Base-by-base conservation (phyloP, 257 asterid genomes). In the Thymus quinquecostatus region DNA sequence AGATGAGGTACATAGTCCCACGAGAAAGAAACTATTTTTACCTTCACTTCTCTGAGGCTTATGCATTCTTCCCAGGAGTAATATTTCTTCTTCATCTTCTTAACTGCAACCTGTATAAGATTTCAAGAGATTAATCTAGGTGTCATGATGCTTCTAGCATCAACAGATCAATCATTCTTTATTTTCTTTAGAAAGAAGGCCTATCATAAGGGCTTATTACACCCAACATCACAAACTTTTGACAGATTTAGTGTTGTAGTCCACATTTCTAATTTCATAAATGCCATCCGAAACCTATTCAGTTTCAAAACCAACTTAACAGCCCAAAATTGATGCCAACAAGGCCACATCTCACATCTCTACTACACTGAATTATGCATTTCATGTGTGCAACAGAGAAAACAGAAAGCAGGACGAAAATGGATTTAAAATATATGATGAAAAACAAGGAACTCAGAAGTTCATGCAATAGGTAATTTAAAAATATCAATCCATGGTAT, bases 1-100 rank as follows among this genome's bases (percentile, higher is more conserved):
- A 70, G 50, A 57, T 32, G 51, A 36, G 69, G 12, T 33, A 54
- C 50, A 47, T 8, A 36, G 66, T 63, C 66, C 48, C 68, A 75
- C 58, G 34, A 75, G 51, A 64, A 66, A 44, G 48, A 45, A 64
- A 29, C 11, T 44, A 21, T 5, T 5, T 6, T 75, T 62, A 88
- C 98, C 95, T 92, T 92, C 48, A 92, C 99, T 88, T 94, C 99
- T 89, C 98, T 89, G 81, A 94, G 88, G 82, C 82, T 92, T 40
- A 94, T 87, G 81, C 99, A 94, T 78, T 94, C 99, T 72, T 89
- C 99, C 98, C 98, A 94, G 9, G 97, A 92, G 82, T 86, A 94
- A 60, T 88, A 94, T 57, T 88, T 91, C 76, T 89, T 94, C 89
- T 94, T 94, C 98, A 94, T 92, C 76, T 82, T 88, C 80, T 94